A percentile compares a stretch with the other conserved stretches of the same genome.
These are phyloP conservation scores for Aspergillus phoenicis DNA, from an alignment of 2,329 filamentous ascomycete species.

Conservation along the genomic window DNA sequence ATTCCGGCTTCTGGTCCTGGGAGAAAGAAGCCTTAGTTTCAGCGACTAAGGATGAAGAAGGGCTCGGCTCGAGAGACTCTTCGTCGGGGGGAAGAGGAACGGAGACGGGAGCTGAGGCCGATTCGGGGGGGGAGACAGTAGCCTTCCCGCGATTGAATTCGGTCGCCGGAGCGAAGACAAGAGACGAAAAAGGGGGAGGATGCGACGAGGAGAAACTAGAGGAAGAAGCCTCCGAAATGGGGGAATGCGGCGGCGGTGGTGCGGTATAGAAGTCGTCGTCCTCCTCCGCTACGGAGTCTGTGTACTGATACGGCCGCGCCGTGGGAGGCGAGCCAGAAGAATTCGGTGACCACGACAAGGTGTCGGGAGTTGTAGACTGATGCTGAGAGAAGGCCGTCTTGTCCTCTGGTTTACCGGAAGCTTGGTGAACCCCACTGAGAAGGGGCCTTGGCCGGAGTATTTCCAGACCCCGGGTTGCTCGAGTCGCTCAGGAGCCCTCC, in stretches of 20 bases:
- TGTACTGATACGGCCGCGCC: conserved; percentile 45
- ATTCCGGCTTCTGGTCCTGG: conserved; percentile 75
- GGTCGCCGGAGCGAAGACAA: conserved; percentile 56
- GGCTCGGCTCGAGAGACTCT: conserved; percentile 49
- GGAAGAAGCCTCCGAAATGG: conserved; percentile 45
- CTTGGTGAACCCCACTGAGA: conserved; percentile 6
- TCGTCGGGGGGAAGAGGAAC: conserved; percentile 55
- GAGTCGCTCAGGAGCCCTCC: conserved; percentile 22
- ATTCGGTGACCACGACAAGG: conserved; percentile 37
- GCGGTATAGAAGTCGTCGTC: conserved; percentile 43
- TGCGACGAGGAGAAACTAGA: conserved; percentile 55
- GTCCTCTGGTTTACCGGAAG: not conserved
- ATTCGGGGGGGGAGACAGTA: conserved; percentile 51
- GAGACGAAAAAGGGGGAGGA: conserved; percentile 66
- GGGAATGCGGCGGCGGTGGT: conserved; percentile 41
- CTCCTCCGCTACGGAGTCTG: conserved; percentile 45
- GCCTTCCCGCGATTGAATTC: conserved; percentile 44
- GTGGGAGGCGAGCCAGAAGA: conserved; percentile 44
- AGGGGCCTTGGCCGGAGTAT: conserved; percentile 16
- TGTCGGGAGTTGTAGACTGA: conserved; percentile 23
- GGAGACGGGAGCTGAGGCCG: conserved; percentile 52
- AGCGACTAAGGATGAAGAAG: conserved; percentile 57
- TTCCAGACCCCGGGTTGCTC: conserved; percentile 19
- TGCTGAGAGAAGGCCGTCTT: conserved; percentile 1
- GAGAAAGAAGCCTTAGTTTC: conserved; percentile 85